Evolutionary conservation across 2,329 filamentous ascomycete species (phyloP).

Genomic region (Fusarium nisikadoi): DNA sequence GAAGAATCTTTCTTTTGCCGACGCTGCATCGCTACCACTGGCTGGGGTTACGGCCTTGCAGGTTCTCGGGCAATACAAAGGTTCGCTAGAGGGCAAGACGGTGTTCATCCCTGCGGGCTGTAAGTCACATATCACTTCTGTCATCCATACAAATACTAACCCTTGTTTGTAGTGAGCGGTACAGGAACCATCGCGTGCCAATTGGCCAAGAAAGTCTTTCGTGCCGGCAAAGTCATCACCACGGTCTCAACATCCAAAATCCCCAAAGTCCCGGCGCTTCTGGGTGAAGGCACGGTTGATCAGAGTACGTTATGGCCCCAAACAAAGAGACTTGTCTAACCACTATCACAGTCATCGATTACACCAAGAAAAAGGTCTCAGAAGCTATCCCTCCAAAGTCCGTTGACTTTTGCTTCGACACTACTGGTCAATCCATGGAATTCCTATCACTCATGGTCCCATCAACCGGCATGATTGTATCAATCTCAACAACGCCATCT

Average conservation of each 20-base stretch:
- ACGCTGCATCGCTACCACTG: background rate
- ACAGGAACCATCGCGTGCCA: background rate
- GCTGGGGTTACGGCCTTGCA: background rate
- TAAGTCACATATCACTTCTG: background rate
- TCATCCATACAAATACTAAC: fast-evolving
- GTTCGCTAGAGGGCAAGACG: background rate
- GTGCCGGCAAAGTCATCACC: background rate
- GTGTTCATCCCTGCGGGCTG: background rate
- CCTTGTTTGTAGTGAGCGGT: background rate
- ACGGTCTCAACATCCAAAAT: background rate
- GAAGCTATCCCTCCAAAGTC: background rate
- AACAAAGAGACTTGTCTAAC: fast-evolving
- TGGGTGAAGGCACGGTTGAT: background rate
- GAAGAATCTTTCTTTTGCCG: background rate
- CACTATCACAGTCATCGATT: background rate
- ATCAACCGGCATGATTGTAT: background rate
- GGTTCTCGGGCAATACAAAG: background rate
- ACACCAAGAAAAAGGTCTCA: fast-evolving
- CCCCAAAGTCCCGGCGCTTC: fast-evolving
- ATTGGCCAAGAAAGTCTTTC: background rate
- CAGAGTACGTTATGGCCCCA: fast-evolving
- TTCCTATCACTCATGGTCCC: background rate
- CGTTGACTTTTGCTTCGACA: background rate
- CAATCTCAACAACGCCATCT: background rate
- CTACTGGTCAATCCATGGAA: background rate